Base-by-base conservation (phyloP, 1,139 yeast species). In the Yamadazyma membranifaciens region DNA sequence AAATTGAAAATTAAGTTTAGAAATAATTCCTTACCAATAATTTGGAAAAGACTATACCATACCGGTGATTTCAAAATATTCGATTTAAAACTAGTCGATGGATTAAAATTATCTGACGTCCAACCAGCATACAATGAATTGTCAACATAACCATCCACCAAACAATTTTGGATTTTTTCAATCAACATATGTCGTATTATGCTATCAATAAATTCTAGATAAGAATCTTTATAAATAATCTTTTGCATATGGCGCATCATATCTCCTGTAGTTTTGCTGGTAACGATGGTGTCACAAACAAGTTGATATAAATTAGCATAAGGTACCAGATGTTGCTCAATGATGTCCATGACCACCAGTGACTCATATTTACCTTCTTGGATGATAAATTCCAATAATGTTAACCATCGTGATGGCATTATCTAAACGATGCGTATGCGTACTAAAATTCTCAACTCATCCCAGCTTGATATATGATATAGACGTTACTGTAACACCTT, bases 31-130 rank as follows among this genome's bases (percentile, higher is more conserved):
- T 41, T 43, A 0, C 80, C 80, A 0, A 75, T 45, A 1, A 56
- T 37, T 1, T 42, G 39, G 42, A 56, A 67, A 0, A 75, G 42
- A 6, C 54, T 46, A 15, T 62, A 60, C 72, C 80, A 74, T n/a
- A 52, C 44, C 5, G 59, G 49, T 2, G 60, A 49, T 42, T 73
- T 73, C 22, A 76, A 46, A 3, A 48, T 44, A 36, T 59, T 63
- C 6, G 56, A 56, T 25, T 51, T 54, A 36, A 63, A 61, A 37
- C 59, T 65, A 1, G 54, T 52, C 17, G 42, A 46, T 0, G 63
- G 60, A 41, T 57, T 63, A 27, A 46, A 44, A 27, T 45, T 37
- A 6, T 42, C 44, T 7, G 50, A 40, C 11, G 55, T 46, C 45
- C 51, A 48, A 9, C 37, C 37, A 22, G 46, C 41, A 30, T 44